These are phyloP conservation scores for Aspergillus thermomutatus DNA, from an alignment of 2,329 filamentous ascomycete genomes.

Conservation along the genomic window DNA sequence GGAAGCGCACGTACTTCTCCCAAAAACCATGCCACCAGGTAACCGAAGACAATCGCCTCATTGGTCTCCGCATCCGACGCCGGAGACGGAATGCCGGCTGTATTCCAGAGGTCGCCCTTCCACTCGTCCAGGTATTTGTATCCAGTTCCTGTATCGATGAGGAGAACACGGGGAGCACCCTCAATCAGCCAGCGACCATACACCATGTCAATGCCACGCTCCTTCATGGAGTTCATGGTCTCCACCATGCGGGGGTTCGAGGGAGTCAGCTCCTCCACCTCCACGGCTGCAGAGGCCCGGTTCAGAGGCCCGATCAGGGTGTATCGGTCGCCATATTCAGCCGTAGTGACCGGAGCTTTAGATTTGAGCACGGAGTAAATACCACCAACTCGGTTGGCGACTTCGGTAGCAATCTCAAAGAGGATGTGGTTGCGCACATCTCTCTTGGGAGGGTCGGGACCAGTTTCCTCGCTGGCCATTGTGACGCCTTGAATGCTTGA, in stretches of 20 bases:
- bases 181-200: slow-evolving; percentile 98
- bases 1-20: slow-evolving; percentile 70
- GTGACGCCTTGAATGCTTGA: neutral
- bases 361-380: slow-evolving; percentile 99
- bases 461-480: slow-evolving; percentile 50
- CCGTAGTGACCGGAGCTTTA: slow-evolving; percentile 94
- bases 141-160: slow-evolving; percentile 92
- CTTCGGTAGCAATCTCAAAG: slow-evolving; percentile 95
- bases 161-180: slow-evolving; percentile 84
- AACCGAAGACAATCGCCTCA: slow-evolving; percentile 95
- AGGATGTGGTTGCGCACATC: slow-evolving; percentile 95
- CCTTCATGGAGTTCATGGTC: slow-evolving; percentile 89
- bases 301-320: slow-evolving; percentile 94
- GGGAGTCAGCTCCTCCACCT: slow-evolving; percentile 90
- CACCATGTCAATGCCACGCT: slow-evolving; percentile 82
- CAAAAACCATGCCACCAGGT: slow-evolving; percentile 95
- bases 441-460: slow-evolving; percentile 46
- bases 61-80: slow-evolving; percentile 92
- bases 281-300: slow-evolving; percentile 87
- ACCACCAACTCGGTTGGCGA: slow-evolving; percentile 95
- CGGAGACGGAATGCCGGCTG: slow-evolving; percentile 88
- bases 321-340: slow-evolving; percentile 97
- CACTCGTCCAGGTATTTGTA: slow-evolving; percentile 92
- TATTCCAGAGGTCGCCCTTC: slow-evolving; percentile 94
- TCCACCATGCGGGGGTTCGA: slow-evolving; percentile 72